Base-by-base conservation (phyloP, 768 basidiomycete species). In the Mycena epipterygia region DNA sequence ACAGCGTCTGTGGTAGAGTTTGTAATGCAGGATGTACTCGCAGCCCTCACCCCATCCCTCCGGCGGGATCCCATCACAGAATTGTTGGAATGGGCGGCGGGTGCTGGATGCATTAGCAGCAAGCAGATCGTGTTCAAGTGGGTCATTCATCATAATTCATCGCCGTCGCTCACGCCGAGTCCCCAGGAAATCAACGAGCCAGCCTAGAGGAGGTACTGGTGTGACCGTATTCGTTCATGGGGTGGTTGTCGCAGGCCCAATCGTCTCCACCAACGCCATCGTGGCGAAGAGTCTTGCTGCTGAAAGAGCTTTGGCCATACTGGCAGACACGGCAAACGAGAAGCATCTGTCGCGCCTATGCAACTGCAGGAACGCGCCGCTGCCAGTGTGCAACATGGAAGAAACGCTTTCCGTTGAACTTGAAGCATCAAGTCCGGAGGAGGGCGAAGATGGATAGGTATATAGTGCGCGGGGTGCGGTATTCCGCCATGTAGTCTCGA, bases 1-100 rank as follows among this genome's bases (percentile, higher is more conserved):
- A 89, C 90, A 5, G 87, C 87, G 19, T 82, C 82, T 0, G 84
- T 95, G 21, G 86, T 91, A 25, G 88, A 91, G 77, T 72, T 82
- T 49, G 81, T 90, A 25, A 92, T 96, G 89, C 83, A 84, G 29
- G 93, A 93, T 46, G 82, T 96, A 3, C 79, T 97, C 32, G 85
- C 81, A 9, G 83, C 83, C 1, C 82, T 96, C 21, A 86, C 85
- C 0, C 91, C 91, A 1, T 84, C 86, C 33, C 79, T 93, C 66
- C 86, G 87, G 21, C 83, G 84, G 67, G 93, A 97, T 76, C 95
- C 95, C 2, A 88, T 93, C 14, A 89, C 92, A 1, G 88, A 90
- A 67, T 81, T 97, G 62, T 84, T 90, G 81, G 83, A 91, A 41
- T 95, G 92, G 92, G 81, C 88, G 1, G 89, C 87, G 1, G 79